Base-by-base conservation (phyloP, 1,139 yeast species). In the Geotrichum restrictum region DNA sequence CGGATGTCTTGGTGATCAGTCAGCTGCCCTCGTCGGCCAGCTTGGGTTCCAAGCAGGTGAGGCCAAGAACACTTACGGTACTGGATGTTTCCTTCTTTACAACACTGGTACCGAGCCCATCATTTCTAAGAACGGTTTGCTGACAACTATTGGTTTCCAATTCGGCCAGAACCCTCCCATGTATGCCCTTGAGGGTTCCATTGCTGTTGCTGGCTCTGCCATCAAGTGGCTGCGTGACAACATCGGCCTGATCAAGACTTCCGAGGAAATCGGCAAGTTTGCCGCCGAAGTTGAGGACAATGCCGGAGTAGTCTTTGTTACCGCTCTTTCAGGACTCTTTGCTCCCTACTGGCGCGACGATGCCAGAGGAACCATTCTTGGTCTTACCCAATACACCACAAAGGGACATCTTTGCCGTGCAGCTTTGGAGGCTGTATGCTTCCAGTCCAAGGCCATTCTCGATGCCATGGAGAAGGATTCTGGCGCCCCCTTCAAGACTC, bases 341-440 rank as follows among this genome's bases (percentile, higher is more conserved):
- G 96, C 97, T 2, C 98, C 98, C 19, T 89, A 91, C 74, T 91
- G 98, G 98, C 88, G 88, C 64, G 80, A 94, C 18, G 88, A 88
- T 50, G 91, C 96, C 8, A 81, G 96, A 63, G 98, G 97, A 55
- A 84, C 96, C 43, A 86, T 91, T 51, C 83, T 88, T 67, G 98
- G 98, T 46, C 80, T 91, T 76, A 88, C 96, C 4, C 95, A 88
- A 67, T 88, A 82, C 71, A 85, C 96, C 34, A 79, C 86, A 16
- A 83, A 94, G 33, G 81, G 89, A 41, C 97, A 91, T 70, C 82
- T 91, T 64, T 95, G 95, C 13, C 80, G 96, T 60, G 97, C 97
- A 3, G 96, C 96, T 3, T 78, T 91, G 56, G 97, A 91, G 69
- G 97, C 97, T 59, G 94, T 89, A 46, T 89, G 97, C 70, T 91